A percentile compares a stretch with the other conserved stretches of the same genome.
Evolutionary conservation across 2,329 filamentous ascomycete species (phyloP).

Genomic region (Fusarium heterosporum): DNA sequence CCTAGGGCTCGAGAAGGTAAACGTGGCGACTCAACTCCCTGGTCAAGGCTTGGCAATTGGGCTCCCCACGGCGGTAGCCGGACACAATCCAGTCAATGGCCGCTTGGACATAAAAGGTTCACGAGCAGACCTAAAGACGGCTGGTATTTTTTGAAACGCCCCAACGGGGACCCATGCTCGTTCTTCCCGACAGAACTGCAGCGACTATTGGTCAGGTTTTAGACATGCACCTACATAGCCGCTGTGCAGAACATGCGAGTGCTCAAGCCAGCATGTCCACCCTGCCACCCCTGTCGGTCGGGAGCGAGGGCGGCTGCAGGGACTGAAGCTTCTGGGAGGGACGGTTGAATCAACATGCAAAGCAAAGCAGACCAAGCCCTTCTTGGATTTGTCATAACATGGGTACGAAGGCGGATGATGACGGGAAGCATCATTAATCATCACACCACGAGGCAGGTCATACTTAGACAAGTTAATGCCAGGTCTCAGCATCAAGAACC

Average conservation of each 20-base stretch:
- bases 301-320: slow-evolving; percentile 48
- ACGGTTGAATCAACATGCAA: slow-evolving; percentile 33
- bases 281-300: slow-evolving; percentile 43
- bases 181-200: slow-evolving; percentile 42
- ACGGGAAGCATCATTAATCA: slow-evolving; percentile 37
- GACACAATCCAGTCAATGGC: slow-evolving; percentile 34
- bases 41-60: slow-evolving; percentile 38
- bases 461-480: slow-evolving; percentile 11
- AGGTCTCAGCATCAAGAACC: slow-evolving; percentile 16
- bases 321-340: slow-evolving; percentile 45
- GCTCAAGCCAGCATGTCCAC: slow-evolving; percentile 51
- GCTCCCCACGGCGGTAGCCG: slow-evolving; percentile 38
- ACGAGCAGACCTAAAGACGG: slow-evolving; percentile 32
- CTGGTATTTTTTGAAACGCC: slow-evolving; percentile 49
- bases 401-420: slow-evolving; percentile 43
- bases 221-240: slow-evolving; percentile 55
- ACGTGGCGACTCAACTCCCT: slow-evolving; percentile 43
- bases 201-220: slow-evolving; percentile 51
- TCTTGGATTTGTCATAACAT: slow-evolving; percentile 38
- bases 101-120: slow-evolving; percentile 38
- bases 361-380: slow-evolving; percentile 44
- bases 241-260: slow-evolving; percentile 58
- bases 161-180: slow-evolving; percentile 45
- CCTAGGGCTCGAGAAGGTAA: slow-evolving; percentile 39
- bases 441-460: slow-evolving; percentile 36